Evolutionary conservation across 2,329 filamentous ascomycete species (phyloP).

Genomic region (Pyricularia sp.): DNA sequence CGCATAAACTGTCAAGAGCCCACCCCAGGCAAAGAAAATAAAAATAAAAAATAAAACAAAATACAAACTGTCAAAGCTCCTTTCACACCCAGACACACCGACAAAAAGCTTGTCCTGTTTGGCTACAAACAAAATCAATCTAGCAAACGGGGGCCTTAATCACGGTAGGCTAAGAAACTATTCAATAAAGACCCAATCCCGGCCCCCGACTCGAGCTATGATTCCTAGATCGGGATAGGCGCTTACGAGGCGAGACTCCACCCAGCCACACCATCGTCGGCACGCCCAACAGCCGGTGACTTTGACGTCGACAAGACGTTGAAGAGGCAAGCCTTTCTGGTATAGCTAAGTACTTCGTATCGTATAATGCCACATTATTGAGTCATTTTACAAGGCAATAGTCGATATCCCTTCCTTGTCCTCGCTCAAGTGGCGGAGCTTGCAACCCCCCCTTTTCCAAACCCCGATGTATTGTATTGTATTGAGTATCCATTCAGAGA

Average conservation of each 20-base stretch:
- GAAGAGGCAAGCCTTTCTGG: too few species aligned
- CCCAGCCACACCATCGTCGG: neutral
- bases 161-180: neutral
- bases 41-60: too few species aligned
- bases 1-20: neutral
- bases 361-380: too few species aligned
- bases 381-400: neutral
- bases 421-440: too few species aligned
- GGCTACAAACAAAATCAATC: neutral
- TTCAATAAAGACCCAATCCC: too few species aligned
- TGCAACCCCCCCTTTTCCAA: neutral
- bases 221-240: neutral
- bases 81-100: neutral
- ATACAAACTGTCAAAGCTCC: neutral
- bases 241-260: neutral
- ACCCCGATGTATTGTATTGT: neutral
- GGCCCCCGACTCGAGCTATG: neutral
- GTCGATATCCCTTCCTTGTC: neutral
- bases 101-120: too few species aligned
- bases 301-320: neutral
- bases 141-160: neutral
- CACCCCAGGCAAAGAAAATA: too few species aligned
- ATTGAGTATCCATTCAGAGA: neutral
- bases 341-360: too few species aligned
- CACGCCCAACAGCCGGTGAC: neutral